Percentiles rank a stretch among this genome's conserved stretches.
Conservation (phyloP, 2,329 filamentous ascomycete genomes). For the Diplodia mutila region DNA sequence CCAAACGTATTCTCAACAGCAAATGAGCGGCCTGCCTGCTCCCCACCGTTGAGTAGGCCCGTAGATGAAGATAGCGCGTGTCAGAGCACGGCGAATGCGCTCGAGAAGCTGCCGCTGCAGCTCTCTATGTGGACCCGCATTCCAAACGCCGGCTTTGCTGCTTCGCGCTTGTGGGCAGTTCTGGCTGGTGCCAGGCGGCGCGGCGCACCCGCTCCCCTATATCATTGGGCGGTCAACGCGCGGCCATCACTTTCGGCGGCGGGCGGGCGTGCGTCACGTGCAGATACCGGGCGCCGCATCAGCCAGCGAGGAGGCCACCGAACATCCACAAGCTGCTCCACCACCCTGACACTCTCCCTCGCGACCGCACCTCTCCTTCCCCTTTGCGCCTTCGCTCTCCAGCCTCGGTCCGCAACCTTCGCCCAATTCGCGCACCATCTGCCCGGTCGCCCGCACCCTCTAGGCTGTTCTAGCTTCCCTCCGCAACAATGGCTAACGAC, state of each 20-base stretch:
- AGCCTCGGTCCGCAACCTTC: neutral
- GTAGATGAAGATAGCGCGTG: neutral
- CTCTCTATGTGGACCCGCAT: neutral
- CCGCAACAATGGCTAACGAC: conserved; percentile 87
- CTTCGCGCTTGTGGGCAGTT: neutral
- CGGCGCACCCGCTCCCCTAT: conserved; percentile 1
- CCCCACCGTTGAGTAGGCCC: neutral
- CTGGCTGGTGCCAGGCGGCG: neutral
- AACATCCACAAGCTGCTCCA: conserved; percentile 25
- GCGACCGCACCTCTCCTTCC: conserved; percentile 32
- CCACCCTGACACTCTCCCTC: conserved; percentile 28
- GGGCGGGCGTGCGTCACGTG: conserved; percentile 2
- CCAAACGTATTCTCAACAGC: neutral
- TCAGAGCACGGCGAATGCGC: neutral
- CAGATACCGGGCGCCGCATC: conserved; percentile 25
- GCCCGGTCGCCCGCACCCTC: conserved; percentile 1
- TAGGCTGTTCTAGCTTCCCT: conserved; percentile 9
- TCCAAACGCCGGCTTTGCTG: neutral
- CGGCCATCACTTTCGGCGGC: neutral
- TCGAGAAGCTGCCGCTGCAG: neutral
- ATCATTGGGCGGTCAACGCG: conserved; percentile 4
- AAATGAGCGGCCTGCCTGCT: neutral
- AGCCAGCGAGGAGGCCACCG: conserved; percentile 25
- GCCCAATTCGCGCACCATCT: conserved; percentile 6
- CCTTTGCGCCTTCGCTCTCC: conserved; percentile 7